Evolutionary conservation across 768 basidiomycete species (phyloP).

Genomic region (Arthromyces matolae): DNA sequence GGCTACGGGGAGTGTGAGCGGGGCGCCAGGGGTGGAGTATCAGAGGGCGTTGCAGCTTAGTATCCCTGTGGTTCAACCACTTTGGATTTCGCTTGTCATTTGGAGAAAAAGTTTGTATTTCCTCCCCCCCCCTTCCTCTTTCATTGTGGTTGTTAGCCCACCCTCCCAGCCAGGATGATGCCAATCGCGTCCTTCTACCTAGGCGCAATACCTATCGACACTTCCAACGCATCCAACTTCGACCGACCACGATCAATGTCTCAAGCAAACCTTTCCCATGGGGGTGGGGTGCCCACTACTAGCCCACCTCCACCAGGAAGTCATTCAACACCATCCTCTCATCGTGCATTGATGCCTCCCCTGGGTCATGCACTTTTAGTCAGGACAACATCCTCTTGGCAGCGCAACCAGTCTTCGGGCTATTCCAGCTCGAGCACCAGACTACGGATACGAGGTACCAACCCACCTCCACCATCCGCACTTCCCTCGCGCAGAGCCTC

Average conservation of each 20-base stretch:
- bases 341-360: constrained; percentile 68
- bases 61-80: constrained; percentile 92
- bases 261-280: constrained; percentile 51
- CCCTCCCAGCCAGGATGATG: constrained; percentile 62
- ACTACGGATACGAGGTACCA: too few species aligned
- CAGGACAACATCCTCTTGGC: too few species aligned
- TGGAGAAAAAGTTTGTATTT: constrained; percentile 77
- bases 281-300: too few species aligned
- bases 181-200: constrained; percentile 81
- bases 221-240: constrained; percentile 36
- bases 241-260: constrained; percentile 76
- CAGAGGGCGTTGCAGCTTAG: constrained; percentile 92
- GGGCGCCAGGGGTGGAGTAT: constrained; percentile 81
- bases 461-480: too few species aligned
- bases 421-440: too few species aligned
- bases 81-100: constrained; percentile 90
- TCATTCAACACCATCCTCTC: constrained; percentile 33
- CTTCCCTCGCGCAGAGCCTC: too few species aligned
- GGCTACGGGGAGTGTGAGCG: constrained; percentile 46
- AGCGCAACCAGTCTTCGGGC: too few species aligned
- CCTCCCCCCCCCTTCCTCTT: too few species aligned
- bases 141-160: too few species aligned
- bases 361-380: too few species aligned
- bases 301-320: constrained; percentile 30
- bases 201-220: constrained; percentile 55